These are phyloP conservation scores for Eutrema heterophyllum DNA, from an alignment of 345 rosid species.

Conservation along the genomic window DNA sequence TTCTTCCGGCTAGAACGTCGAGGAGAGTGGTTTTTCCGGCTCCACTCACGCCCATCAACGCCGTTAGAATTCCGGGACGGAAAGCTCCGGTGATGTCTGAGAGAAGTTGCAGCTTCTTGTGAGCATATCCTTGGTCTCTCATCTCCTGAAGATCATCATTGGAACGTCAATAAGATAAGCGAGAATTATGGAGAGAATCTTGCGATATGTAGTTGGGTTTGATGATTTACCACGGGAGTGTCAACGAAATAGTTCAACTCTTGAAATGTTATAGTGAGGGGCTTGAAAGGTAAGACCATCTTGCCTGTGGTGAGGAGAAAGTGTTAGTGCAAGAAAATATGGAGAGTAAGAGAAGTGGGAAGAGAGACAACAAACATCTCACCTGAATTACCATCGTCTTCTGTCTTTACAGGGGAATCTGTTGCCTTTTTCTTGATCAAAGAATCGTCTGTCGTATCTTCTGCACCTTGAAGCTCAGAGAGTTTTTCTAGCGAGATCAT, in stretches of 20 bases:
- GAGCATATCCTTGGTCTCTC: conserved; percentile 58
- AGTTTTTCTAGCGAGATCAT: conserved; percentile 62
- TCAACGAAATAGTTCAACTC: conserved; percentile 67
- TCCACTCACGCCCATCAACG: conserved; percentile 76
- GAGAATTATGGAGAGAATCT: not conserved
- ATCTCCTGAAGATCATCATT: conserved; percentile 49
- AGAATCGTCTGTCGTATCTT: conserved; percentile 24
- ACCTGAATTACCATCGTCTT: conserved; percentile 11
- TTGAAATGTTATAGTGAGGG: conserved; percentile 66
- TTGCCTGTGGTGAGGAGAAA: conserved; percentile 13
- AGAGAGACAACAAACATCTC: not conserved
- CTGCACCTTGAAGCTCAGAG: conserved; percentile 40
- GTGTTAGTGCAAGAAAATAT: not conserved
- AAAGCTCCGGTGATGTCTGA: conserved; percentile 68
- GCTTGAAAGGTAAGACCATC: conserved; percentile 77
- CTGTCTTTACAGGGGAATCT: conserved; percentile 5
- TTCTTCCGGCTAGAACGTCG: conserved; percentile 63
- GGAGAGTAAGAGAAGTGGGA: not conserved
- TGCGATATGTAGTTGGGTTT: not conserved
- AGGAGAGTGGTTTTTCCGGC: conserved; percentile 88
- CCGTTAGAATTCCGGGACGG: conserved; percentile 73
- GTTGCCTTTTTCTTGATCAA: not conserved
- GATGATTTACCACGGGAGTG: conserved; percentile 63
- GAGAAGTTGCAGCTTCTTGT: conserved; percentile 56
- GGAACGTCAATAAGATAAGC: not conserved